These are phyloP conservation scores for Nematocida minor DNA, from an alignment of 371 early-diverging fungal species.

Conservation along the genomic window DNA sequence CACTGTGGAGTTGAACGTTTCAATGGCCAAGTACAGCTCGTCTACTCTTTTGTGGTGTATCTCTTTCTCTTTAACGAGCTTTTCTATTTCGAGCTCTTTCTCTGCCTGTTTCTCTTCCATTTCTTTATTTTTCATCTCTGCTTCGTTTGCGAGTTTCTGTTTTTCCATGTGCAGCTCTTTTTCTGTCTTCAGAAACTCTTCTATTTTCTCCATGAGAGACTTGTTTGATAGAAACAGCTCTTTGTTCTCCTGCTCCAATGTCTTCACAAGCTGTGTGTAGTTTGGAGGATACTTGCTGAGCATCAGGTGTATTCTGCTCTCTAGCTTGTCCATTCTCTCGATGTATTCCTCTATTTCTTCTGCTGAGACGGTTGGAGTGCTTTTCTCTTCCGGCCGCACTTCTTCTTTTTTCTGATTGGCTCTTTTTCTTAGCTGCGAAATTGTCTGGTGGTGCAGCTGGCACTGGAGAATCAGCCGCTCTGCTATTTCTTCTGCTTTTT, in stretches of 20 bases:
- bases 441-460: not conserved
- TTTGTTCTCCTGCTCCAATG: constrained; percentile 88
- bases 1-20: constrained; percentile 27
- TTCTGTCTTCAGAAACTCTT: not conserved
- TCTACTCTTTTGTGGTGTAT: constrained; percentile 23
- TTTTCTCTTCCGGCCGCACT: not conserved
- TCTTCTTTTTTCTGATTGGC: not conserved
- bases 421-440: constrained; percentile 31
- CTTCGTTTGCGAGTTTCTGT: constrained; percentile 20
- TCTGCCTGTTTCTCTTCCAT: not conserved
- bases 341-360: constrained; percentile 89
- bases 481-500: not conserved
- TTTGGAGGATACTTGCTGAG: constrained; percentile 92
- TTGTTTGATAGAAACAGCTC: constrained; percentile 13
- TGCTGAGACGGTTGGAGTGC: constrained; percentile 62
- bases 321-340: constrained; percentile 94
- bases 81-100: not conserved
- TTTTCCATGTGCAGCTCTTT: not conserved
- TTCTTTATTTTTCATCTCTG: not conserved
- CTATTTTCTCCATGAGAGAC: constrained; percentile 9
- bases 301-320: constrained; percentile 91
- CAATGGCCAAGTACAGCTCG: constrained; percentile 37
- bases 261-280: constrained; percentile 93
- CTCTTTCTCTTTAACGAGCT: constrained; percentile 11
- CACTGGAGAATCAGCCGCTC: not conserved